Percentiles rank a stretch among this genome's conserved stretches.
Conservation (phyloP, 192 early-diverging fungal species). For the Pilaira anomala region DNA sequence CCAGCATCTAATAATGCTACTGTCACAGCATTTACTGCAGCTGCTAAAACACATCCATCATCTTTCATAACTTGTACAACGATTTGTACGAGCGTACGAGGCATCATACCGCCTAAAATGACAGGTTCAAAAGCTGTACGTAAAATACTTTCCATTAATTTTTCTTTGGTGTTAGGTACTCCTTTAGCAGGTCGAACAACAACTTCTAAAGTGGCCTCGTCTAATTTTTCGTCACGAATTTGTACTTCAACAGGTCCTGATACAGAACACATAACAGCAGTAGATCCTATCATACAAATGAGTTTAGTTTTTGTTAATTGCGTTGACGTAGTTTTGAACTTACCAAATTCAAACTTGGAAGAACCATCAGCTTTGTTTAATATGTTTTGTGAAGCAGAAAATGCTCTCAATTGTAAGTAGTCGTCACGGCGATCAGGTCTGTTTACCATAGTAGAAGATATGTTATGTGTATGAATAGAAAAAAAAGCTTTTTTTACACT, state of each 20-base stretch:
- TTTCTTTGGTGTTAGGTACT: conserved; percentile 60
- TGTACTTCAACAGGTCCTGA: conserved; percentile 86
- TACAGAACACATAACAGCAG: conserved; percentile 73
- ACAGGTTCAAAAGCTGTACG: conserved; percentile 72
- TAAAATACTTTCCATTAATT: conserved; percentile 66
- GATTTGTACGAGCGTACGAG: conserved; percentile 83
- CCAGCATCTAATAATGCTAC: conserved; percentile 91
- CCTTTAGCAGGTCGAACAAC: conserved; percentile 69
- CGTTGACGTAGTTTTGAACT: background rate
- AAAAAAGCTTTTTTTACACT: background rate
- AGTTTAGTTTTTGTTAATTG: background rate
- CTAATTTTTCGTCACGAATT: conserved; percentile 83
- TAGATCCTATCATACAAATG: conserved; percentile 46
- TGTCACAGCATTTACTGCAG: conserved; percentile 79
- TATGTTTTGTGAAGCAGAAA: conserved; percentile 62
- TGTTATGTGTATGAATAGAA: background rate
- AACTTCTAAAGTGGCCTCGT: conserved; percentile 84
- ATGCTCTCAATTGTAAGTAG: conserved; percentile 64
- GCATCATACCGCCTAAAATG: conserved; percentile 77
- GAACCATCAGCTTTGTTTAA: conserved; percentile 83
- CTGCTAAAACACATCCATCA: conserved; percentile 80
- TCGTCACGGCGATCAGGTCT: conserved; percentile 54
- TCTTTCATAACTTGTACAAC: conserved; percentile 80
- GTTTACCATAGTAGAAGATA: conserved; percentile 24
- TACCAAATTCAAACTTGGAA: conserved; percentile 76